These are phyloP conservation scores for Ophiocordyceps australis DNA, from an alignment of 2,329 filamentous ascomycete genomes.

Conservation along the genomic window DNA sequence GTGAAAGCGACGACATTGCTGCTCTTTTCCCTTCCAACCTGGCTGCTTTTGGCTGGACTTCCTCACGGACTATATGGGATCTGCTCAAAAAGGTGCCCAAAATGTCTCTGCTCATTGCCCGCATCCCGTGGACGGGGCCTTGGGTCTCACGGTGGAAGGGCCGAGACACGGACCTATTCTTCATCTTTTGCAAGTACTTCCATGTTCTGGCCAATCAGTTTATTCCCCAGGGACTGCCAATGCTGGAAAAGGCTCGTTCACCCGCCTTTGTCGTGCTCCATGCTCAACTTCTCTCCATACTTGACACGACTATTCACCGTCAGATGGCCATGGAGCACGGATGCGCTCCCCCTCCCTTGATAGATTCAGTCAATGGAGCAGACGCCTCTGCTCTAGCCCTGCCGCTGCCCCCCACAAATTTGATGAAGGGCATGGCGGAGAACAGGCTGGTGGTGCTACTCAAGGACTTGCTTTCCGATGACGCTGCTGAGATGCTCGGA, in stretches of 20 bases:
- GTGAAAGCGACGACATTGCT: conserved; percentile 46
- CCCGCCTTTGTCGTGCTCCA: conserved; percentile 70
- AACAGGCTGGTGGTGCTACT: conserved; percentile 71
- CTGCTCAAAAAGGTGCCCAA: conserved; percentile 46
- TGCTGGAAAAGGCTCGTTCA: conserved; percentile 40
- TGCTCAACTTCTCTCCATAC: conserved; percentile 58
- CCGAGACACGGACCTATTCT: conserved; percentile 75
- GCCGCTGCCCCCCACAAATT: conserved; percentile 46
- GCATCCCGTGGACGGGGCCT: conserved; percentile 68
- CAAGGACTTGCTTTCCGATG: conserved; percentile 52
- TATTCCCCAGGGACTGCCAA: conserved; percentile 33
- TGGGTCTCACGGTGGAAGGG: conserved; percentile 81
- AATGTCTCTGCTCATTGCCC: conserved; percentile 47
- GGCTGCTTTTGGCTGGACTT: conserved; percentile 36
- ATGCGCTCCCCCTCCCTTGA: conserved; percentile 20
- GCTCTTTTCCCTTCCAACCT: conserved; percentile 52
- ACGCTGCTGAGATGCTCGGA: conserved; percentile 15
- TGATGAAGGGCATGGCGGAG: conserved; percentile 69
- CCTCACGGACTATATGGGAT: conserved; percentile 27
- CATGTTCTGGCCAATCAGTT: conserved; percentile 64
- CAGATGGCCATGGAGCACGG: conserved; percentile 35
- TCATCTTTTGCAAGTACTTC: conserved; percentile 80
- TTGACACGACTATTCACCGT: conserved; percentile 73
- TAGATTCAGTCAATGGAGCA: conserved; percentile 28
- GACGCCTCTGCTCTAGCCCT: conserved; percentile 51